These are phyloP conservation scores for Saccharomyces hybrid DNA, from an alignment of 1,139 yeast genomes.

Conservation along the genomic window DNA sequence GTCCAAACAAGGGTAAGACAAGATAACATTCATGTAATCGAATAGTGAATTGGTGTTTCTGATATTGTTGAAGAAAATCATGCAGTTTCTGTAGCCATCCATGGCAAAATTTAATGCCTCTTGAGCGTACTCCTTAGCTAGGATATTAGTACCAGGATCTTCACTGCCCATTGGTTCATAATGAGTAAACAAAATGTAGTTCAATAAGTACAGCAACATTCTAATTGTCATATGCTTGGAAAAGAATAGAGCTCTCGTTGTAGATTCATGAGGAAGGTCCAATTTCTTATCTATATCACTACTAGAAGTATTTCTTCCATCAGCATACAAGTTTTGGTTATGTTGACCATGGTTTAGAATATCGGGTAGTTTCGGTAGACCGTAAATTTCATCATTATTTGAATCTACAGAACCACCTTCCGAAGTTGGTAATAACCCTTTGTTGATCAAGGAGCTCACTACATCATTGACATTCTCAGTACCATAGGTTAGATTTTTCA, in stretches of 20 bases:
- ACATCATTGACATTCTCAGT: constrained; percentile 26
- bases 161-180: constrained; percentile 39
- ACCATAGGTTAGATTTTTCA: constrained; percentile 31
- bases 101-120: constrained; percentile 36
- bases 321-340: constrained; percentile 16
- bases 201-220: constrained; percentile 40
- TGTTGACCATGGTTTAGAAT: constrained; percentile 23
- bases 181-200: constrained; percentile 41
- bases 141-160: constrained; percentile 29
- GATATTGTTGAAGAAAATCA: constrained; percentile 32
- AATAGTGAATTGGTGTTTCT: constrained; percentile 31
- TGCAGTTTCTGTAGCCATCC: constrained; percentile 37
- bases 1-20: constrained; percentile 42
- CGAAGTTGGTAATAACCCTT: constrained; percentile 27
- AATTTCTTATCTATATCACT: constrained; percentile 21
- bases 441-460: constrained; percentile 23
- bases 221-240: constrained; percentile 38
- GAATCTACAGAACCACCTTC: constrained; percentile 29
- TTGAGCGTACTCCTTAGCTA: constrained; percentile 36
- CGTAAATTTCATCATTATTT: constrained; percentile 29
- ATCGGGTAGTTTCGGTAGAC: constrained; percentile 34
- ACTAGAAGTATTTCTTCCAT: constrained; percentile 5
- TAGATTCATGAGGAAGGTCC: constrained; percentile 31
- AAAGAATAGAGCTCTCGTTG: constrained; percentile 35
- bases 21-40: constrained; percentile 38